These are phyloP conservation scores for Anthostomella pinea DNA, from an alignment of 2,329 filamentous ascomycete genomes.

Conservation along the genomic window DNA sequence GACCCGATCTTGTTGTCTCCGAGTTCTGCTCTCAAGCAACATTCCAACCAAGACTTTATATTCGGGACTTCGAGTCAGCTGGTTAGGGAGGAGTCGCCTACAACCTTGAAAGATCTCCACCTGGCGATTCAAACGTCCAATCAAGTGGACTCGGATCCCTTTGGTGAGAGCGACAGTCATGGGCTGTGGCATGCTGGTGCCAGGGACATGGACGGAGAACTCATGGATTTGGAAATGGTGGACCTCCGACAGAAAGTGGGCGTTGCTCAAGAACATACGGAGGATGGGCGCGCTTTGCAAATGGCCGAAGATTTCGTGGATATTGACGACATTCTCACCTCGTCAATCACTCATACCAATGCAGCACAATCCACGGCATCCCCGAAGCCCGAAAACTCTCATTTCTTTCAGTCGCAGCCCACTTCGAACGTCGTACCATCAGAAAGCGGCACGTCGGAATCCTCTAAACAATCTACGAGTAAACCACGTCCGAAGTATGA, in stretches of 20 bases:
- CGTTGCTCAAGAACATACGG: neutral
- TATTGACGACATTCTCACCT: constrained; percentile 28
- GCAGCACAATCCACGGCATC: constrained; percentile 1
- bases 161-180: constrained; percentile 30
- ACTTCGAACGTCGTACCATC: neutral
- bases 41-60: constrained; percentile 70
- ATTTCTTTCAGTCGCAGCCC: constrained; percentile 16
- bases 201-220: constrained; percentile 60
- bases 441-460: neutral
- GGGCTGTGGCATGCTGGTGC: constrained; percentile 71
- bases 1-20: constrained; percentile 64
- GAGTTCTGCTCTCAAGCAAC: constrained; percentile 61
- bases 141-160: constrained; percentile 36
- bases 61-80: constrained; percentile 88
- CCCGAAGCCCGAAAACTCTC: constrained; percentile 9
- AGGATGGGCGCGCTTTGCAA: neutral
- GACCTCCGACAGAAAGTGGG: constrained; percentile 44
- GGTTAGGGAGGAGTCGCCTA: constrained; percentile 68
- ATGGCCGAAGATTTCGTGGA: constrained; percentile 25
- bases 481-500: constrained; percentile 53
- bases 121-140: constrained; percentile 60
- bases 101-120: constrained; percentile 60
- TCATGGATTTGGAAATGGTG: constrained; percentile 62
- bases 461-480: neutral
- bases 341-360: constrained; percentile 13